Evolutionary conservation across 495 filamentous ascomycete species (phyloP).

Genomic region (Mytilinidion resinicola): DNA sequence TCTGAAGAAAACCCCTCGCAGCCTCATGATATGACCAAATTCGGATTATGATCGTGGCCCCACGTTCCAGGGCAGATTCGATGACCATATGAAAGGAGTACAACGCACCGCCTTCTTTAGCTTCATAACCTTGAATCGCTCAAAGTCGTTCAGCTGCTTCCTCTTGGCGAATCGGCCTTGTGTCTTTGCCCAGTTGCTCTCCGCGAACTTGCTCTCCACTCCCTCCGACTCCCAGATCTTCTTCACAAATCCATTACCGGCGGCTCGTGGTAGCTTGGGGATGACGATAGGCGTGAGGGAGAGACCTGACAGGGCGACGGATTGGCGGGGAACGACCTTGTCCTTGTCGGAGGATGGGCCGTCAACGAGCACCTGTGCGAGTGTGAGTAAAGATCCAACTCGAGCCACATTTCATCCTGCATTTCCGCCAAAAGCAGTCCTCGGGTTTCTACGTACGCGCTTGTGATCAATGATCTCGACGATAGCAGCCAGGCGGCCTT

Average conservation of each 20-base stretch:
- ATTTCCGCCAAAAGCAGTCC: neutral
- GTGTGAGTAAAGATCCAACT: constrained; percentile 35
- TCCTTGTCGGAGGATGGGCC: constrained; percentile 69
- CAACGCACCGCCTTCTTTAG: constrained; percentile 86
- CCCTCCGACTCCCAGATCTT: constrained; percentile 78
- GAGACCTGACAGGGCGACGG: constrained; percentile 68
- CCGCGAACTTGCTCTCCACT: constrained; percentile 85
- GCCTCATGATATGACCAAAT: neutral
- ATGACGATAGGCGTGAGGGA: constrained; percentile 89
- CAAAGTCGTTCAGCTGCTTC: constrained; percentile 90
- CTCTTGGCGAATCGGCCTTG: constrained; percentile 74
- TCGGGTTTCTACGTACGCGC: constrained; percentile 66
- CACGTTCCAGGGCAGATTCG: neutral
- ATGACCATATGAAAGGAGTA: neutral
- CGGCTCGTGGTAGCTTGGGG: constrained; percentile 76
- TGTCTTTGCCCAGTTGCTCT: constrained; percentile 86
- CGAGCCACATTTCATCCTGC: constrained; percentile 6
- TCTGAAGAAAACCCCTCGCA: neutral
- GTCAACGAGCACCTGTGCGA: constrained; percentile 81
- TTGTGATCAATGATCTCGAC: constrained; percentile 99
- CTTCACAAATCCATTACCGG: constrained; percentile 75
- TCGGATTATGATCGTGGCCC: too few species aligned
- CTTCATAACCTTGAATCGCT: constrained; percentile 98
- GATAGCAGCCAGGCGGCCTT: constrained; percentile 81
- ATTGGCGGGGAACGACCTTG: constrained; percentile 75